Evolutionary conservation across 768 basidiomycete species (phyloP), one percentile per base, ranked within the genome.

Genomic region (Trichaptum fuscoviolaceum): DNA sequence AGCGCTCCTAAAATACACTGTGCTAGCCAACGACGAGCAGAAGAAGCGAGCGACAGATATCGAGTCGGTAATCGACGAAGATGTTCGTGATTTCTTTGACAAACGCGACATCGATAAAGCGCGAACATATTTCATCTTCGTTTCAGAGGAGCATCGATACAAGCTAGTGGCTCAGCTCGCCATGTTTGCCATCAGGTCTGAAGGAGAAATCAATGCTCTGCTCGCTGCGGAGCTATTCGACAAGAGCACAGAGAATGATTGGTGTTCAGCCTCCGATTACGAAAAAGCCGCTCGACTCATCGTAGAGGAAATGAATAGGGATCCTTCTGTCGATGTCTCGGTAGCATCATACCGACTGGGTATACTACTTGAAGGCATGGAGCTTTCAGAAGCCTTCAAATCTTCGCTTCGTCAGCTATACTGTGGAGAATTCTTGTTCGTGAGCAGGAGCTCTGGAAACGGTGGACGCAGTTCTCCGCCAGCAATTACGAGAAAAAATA

Each of bases 71-170:
- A 89, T 96, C 71, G 82, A 80, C 18, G 89, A 94, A 71, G 92
- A 96, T 70, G 78, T 81, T 65, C 93, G 92, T 77, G 94, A 98
- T 80, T 91, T 94, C 81, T 95, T 90, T 76, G 85, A 82, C 70
- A 86, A 92, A 70, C 89, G 92, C 70, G 90, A 88, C 72, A 75
- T 97, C 66, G 88, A 90, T 35, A 95, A 97, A 75, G 95, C 92
- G 17, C 93, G 93, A 70, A 84, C 84, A 27, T 96, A 95, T 81
- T 95, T 96, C 79, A 82, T 84, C 64, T 83, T 80, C 23, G 81
- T 98, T 27, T 88, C 93, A 7, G 76, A 82, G 26, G 82, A 82
- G 66, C 83, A 89, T 71, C 89, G 90, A 42, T 77, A 77, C 66
- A 77, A 77, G 24, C 84, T 99, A 27, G 85, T 96, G 68, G 87